Evolutionary conservation across 306 rosid genomes (phyloP).

Genomic region (Medicago ruthenica): DNA sequence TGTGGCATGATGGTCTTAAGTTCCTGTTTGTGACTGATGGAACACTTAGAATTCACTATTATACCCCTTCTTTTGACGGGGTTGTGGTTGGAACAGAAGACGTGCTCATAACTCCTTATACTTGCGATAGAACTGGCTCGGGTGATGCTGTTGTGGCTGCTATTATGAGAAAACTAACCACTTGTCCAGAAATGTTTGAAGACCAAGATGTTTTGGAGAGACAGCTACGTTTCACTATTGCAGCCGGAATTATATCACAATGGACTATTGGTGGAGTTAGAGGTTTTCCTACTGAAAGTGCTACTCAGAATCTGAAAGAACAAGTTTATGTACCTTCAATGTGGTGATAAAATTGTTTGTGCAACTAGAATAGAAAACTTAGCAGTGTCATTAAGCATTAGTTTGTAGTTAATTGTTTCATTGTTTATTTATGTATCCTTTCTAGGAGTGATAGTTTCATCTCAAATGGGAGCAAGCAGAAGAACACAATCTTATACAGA

Average conservation of each 20-base stretch:
- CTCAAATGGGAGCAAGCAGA: slow-evolving; percentile 16
- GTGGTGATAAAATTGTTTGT: slow-evolving; percentile 64
- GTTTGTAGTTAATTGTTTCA: slow-evolving; percentile 37
- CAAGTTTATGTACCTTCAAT: slow-evolving; percentile 94
- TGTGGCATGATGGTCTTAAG: slow-evolving; percentile 83
- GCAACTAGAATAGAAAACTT: slow-evolving; percentile 18
- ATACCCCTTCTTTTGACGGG: slow-evolving; percentile 77
- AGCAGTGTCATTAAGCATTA: slow-evolving; percentile 15
- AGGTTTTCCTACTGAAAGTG: slow-evolving; percentile 95
- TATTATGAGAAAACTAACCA: slow-evolving; percentile 81
- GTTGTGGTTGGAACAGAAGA: slow-evolving; percentile 89
- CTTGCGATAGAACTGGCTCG: slow-evolving; percentile 96
- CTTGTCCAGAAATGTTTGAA: slow-evolving; percentile 80
- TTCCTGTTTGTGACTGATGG: slow-evolving; percentile 83
- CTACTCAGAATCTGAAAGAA: slow-evolving; percentile 95
- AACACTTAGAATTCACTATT: slow-evolving; percentile 81
- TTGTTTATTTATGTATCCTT: slow-evolving; percentile 7
- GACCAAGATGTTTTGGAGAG: slow-evolving; percentile 73
- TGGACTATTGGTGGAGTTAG: slow-evolving; percentile 94
- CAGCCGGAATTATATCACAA: slow-evolving; percentile 92
- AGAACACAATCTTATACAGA: slow-evolving; percentile 30
- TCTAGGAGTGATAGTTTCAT: slow-evolving; percentile 35
- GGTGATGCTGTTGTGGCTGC: slow-evolving; percentile 97
- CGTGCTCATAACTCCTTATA: slow-evolving; percentile 90
- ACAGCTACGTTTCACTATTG: slow-evolving; percentile 85